phyloP scores from a whole-genome alignment of 208 protist species.

The Leishmania martiniquensis region DNA sequence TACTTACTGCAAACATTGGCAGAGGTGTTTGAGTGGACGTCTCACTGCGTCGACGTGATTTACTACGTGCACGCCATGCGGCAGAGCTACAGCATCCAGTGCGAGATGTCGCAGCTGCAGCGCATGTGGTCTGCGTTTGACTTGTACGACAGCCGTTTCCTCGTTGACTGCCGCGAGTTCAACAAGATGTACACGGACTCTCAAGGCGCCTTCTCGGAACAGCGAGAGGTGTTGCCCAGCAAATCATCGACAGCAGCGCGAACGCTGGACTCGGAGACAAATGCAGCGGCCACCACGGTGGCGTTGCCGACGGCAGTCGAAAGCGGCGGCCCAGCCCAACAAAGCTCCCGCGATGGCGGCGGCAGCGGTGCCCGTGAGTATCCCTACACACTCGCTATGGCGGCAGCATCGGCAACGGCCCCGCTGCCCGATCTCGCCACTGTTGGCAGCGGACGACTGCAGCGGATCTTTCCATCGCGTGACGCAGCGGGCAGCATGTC shows the following conservation, averaged over 20 bases:
- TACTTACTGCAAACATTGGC: slow-evolving; percentile 60
- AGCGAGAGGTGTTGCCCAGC: slow-evolving; percentile 4
- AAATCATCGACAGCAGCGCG: neutral
- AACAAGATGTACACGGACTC: slow-evolving; percentile 35
- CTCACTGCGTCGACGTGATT: slow-evolving; percentile 57
- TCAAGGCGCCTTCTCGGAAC: slow-evolving; percentile 31
- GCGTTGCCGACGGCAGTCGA: neutral
- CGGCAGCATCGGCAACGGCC: neutral
- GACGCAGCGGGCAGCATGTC: slow-evolving; percentile 17
- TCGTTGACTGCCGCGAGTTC: slow-evolving; percentile 30
- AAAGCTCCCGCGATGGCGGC: neutral
- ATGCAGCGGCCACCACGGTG: neutral
- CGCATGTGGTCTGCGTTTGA: slow-evolving; percentile 44
- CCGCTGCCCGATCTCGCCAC: neutral
- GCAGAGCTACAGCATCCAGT: slow-evolving; percentile 38
- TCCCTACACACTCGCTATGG: neutral
- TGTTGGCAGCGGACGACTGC: slow-evolving; percentile 4
- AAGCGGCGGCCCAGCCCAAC: neutral
- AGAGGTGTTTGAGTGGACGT: slow-evolving; percentile 66
- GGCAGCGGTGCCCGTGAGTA: neutral
- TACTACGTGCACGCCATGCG: slow-evolving; percentile 59
- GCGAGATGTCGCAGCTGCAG: slow-evolving; percentile 57
- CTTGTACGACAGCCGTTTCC: slow-evolving; percentile 37
- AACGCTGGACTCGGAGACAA: too few relatives aligned
- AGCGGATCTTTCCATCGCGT: slow-evolving; percentile 12